Conservation (phyloP, 192 early-diverging fungal species). For the Hyaloraphidium curvatum region DNA sequence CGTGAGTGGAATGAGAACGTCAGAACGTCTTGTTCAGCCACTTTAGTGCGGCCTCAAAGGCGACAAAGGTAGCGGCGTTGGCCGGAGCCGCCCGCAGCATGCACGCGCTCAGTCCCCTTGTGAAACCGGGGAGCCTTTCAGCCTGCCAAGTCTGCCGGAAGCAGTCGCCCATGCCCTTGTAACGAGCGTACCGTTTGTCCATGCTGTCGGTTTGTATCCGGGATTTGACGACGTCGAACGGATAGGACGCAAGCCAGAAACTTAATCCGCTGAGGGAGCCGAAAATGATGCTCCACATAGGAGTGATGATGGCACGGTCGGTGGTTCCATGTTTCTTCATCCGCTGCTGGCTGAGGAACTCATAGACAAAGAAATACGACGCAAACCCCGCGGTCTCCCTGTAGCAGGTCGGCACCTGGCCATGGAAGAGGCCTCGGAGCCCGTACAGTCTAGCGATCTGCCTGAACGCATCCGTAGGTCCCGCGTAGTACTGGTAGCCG, state of each 20-base stretch:
- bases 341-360: conserved; percentile 61
- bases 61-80: conserved; percentile 85
- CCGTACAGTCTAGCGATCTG: conserved; percentile 63
- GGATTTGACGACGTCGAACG: conserved; percentile 85
- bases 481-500: no score
- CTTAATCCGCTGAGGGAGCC: conserved; percentile 71
- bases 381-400: conserved; percentile 88
- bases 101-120: conserved; percentile 62
- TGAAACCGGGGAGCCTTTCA: conserved; percentile 74
- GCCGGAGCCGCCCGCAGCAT: conserved; percentile 84
- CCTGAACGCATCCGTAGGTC: conserved; percentile 67
- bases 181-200: conserved; percentile 35
- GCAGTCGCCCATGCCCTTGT: conserved; percentile 59
- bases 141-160: conserved; percentile 48
- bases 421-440: conserved; percentile 69
- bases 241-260: conserved; percentile 73
- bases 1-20: no score
- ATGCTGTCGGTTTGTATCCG: conserved; percentile 88
- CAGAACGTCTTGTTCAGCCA: no score
- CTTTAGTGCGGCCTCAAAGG: no score
- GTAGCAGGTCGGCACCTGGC: conserved; percentile 62
- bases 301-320: conserved; percentile 50
- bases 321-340: conserved; percentile 36
- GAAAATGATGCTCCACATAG: conserved; percentile 55
- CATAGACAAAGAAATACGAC: conserved; percentile 84